These are phyloP conservation scores for Elasticomyces elasticus DNA, from an alignment of 495 filamentous ascomycete genomes.

Conservation along the genomic window DNA sequence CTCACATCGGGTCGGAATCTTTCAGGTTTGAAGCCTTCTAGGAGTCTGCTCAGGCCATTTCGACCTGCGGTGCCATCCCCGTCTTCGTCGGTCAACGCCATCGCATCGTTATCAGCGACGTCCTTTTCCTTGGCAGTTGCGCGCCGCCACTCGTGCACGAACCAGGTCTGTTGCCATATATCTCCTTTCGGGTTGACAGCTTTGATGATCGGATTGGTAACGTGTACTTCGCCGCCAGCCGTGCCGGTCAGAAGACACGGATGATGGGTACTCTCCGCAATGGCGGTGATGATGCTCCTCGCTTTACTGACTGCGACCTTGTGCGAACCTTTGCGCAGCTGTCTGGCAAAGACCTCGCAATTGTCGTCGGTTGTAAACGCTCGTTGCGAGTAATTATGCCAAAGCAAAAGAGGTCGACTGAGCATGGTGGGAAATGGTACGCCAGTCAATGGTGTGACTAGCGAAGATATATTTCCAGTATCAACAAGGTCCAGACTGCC, in stretches of 20 bases:
- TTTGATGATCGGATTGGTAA: conserved; percentile 48
- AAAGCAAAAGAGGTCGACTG: conserved; percentile 41
- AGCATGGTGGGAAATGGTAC: conserved; percentile 36
- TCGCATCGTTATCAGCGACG: neutral
- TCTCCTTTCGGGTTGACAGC: conserved; percentile 44
- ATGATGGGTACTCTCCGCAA: conserved; percentile 42
- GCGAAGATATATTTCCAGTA: conserved; percentile 36
- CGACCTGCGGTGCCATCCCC: neutral
- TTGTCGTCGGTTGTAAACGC: conserved; percentile 50
- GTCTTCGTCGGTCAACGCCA: neutral
- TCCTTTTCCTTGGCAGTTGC: conserved; percentile 12
- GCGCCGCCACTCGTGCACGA: conserved; percentile 49
- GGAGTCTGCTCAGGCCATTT: conserved; percentile 41
- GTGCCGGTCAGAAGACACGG: conserved; percentile 45
- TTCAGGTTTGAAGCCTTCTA: conserved; percentile 49
- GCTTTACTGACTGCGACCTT: conserved; percentile 31
- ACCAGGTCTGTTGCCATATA: conserved; percentile 53
- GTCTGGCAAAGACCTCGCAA: conserved; percentile 44
- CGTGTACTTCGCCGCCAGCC: conserved; percentile 46
- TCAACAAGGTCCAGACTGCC: conserved; percentile 51
- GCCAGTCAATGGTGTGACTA: neutral
- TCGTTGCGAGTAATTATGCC: conserved; percentile 47
- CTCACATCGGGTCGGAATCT: conserved; percentile 30
- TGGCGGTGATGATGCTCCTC: conserved; percentile 29
- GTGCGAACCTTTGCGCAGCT: neutral